Conservation (phyloP, 768 basidiomycete species). For the Mrakia gelida region DNA sequence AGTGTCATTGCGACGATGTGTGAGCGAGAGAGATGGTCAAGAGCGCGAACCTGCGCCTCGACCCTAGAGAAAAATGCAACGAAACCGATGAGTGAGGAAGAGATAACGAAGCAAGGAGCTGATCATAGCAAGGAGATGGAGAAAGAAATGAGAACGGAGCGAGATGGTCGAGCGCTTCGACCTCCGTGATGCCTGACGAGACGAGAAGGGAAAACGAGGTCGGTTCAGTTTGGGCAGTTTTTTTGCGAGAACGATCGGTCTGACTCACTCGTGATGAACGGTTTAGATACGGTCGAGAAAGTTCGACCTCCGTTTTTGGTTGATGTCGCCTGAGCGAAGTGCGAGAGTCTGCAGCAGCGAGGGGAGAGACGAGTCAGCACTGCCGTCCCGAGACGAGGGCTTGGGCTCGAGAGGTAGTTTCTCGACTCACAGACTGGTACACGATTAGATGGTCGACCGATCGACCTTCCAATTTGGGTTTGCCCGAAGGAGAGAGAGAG, state of each 20-base stretch:
- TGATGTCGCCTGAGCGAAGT: neutral
- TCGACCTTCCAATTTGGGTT: neutral
- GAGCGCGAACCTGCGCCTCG: neutral
- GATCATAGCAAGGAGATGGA: too few relatives aligned
- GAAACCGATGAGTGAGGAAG: neutral
- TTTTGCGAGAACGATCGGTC: too few relatives aligned
- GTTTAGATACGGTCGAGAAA: neutral
- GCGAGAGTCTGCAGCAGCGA: neutral
- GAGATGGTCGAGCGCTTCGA: slow-evolving; percentile 6
- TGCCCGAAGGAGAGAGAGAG: too few relatives aligned
- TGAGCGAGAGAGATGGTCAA: neutral
- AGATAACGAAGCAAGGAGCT: too few relatives aligned
- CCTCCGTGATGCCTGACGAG: neutral
- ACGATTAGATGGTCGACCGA: neutral
- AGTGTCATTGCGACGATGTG: neutral
- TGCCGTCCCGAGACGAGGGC: neutral
- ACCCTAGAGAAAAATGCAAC: neutral
- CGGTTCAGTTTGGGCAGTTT: too few relatives aligned
- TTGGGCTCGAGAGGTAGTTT: neutral
- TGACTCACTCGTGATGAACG: too few relatives aligned
- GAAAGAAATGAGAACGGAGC: neutral
- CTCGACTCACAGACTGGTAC: neutral
- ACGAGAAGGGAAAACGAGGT: too few relatives aligned
- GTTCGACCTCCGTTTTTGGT: neutral
- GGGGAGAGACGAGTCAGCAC: neutral